Evolutionary conservation across 192 early-diverging fungal genomes (phyloP).

Genomic region (Phlyctochytrium bullatum): DNA sequence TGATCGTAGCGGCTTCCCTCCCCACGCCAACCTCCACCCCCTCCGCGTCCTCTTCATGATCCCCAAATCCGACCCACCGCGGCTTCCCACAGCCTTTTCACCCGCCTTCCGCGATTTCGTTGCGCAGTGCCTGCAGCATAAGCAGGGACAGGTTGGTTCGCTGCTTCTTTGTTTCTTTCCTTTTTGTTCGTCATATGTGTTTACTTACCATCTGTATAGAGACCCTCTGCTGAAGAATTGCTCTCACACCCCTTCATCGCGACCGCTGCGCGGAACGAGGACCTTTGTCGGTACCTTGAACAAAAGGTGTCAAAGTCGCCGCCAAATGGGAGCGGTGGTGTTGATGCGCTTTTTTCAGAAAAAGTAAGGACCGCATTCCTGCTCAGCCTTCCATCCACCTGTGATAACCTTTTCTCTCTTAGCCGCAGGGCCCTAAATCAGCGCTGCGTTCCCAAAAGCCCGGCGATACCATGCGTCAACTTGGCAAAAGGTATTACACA

Average conservation of each 20-base stretch:
- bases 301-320: not conserved
- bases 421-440: not conserved
- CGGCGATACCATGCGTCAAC: not conserved
- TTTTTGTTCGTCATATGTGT: not conserved
- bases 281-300: not conserved
- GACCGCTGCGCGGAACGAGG: slow-evolving; percentile 36
- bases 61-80: slow-evolving; percentile 85
- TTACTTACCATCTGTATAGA: slow-evolving; percentile 41
- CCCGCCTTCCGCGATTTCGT: slow-evolving; percentile 91
- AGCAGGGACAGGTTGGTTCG: slow-evolving; percentile 68
- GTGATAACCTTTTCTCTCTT: not conserved
- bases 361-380: not conserved
- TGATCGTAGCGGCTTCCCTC: slow-evolving; percentile 71
- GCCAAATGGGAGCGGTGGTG: not conserved
- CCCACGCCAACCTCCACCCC: slow-evolving; percentile 86
- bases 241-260: slow-evolving; percentile 85
- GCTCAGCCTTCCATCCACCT: not conserved
- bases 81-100: slow-evolving; percentile 71
- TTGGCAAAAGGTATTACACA: not conserved
- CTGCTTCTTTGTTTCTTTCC: not conserved
- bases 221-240: slow-evolving; percentile 85
- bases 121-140: slow-evolving; percentile 78
- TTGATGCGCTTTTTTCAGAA: not conserved
- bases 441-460: not conserved
- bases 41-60: slow-evolving; percentile 92